Evolutionary conservation across 2,329 filamentous ascomycete genomes (phyloP).

Genomic region (Herpotrichia juniperi): DNA sequence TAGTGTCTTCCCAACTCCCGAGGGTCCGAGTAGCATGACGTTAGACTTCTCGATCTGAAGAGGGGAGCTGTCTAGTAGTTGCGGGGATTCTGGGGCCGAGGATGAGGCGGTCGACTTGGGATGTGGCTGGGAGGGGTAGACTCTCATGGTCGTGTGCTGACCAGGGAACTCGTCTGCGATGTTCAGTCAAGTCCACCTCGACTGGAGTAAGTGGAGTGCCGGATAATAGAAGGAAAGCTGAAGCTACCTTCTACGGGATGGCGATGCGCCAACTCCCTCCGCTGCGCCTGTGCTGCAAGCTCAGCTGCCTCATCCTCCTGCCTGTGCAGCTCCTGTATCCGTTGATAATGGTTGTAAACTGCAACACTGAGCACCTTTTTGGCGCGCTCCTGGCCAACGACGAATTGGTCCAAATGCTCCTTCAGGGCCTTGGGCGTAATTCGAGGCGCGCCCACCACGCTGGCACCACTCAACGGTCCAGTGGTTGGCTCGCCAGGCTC

Average conservation of each 20-base stretch:
- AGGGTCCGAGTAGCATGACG: slow-evolving; percentile 86
- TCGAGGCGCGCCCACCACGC: slow-evolving; percentile 62
- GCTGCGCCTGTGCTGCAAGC: slow-evolving; percentile 71
- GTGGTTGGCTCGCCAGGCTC: slow-evolving; percentile 66
- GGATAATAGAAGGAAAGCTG: slow-evolving; percentile 18
- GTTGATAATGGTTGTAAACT: slow-evolving; percentile 96
- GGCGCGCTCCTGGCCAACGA: slow-evolving; percentile 92
- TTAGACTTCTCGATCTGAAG: slow-evolving; percentile 95
- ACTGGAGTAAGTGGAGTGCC: slow-evolving; percentile 14
- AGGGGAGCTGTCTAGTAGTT: slow-evolving; percentile 61
- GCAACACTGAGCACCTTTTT: slow-evolving; percentile 93
- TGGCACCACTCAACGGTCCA: slow-evolving; percentile 67
- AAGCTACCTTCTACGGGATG: slow-evolving; percentile 78
- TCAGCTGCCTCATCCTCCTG: slow-evolving; percentile 81
- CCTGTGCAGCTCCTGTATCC: slow-evolving; percentile 75
- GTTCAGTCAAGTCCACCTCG: slow-evolving; percentile 27
- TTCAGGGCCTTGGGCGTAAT: slow-evolving; percentile 74
- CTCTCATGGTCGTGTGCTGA: slow-evolving; percentile 60
- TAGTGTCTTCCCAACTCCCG: slow-evolving; percentile 94
- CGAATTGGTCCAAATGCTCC: slow-evolving; percentile 90
- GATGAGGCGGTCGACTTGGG: slow-evolving; percentile 23
- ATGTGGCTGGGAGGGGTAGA: slow-evolving; percentile 32
- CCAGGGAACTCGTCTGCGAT: slow-evolving; percentile 66
- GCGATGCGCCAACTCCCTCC: slow-evolving; percentile 69
- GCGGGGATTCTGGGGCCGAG: slow-evolving; percentile 39